phyloP scores from a whole-genome alignment of 768 basidiomycete genomes.

The Boletus rex-veris region DNA sequence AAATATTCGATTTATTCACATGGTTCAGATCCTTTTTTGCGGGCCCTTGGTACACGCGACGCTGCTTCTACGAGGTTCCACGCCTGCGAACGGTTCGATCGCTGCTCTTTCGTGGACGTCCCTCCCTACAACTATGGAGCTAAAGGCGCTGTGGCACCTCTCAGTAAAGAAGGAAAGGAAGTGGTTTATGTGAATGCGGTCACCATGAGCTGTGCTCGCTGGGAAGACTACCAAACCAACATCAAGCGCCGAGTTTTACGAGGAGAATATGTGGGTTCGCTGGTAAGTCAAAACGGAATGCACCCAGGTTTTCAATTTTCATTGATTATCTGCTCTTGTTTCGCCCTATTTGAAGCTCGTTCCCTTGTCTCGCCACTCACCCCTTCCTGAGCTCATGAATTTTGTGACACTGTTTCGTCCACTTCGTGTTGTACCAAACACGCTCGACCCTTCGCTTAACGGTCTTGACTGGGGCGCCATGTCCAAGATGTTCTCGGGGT shows the following conservation, averaged over 20 bases:
- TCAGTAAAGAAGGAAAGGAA: slow-evolving; percentile 44
- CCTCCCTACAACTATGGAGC: slow-evolving; percentile 19
- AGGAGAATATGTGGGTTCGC: slow-evolving; percentile 50
- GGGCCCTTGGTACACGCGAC: slow-evolving; percentile 58
- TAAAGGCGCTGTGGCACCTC: slow-evolving; percentile 17
- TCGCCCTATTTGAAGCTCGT: slow-evolving; percentile 50
- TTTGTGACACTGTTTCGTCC: slow-evolving; percentile 86
- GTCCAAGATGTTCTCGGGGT: slow-evolving; percentile 61
- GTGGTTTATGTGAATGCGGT: slow-evolving; percentile 88
- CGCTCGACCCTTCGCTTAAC: slow-evolving; percentile 48
- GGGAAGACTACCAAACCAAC: slow-evolving; percentile 47
- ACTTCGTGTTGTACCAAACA: slow-evolving; percentile 73
- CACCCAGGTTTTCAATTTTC: background rate
- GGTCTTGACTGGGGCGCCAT: slow-evolving; percentile 75
- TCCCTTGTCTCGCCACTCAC: slow-evolving; percentile 83
- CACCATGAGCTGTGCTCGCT: slow-evolving; percentile 56
- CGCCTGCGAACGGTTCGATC: slow-evolving; percentile 83
- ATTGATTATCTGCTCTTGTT: background rate
- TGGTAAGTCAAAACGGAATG: slow-evolving; percentile 46
- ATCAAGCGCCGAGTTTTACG: slow-evolving; percentile 39
- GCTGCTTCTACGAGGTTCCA: slow-evolving; percentile 75
- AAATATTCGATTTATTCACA: slow-evolving; percentile 66
- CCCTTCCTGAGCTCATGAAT: slow-evolving; percentile 77
- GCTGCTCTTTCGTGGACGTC: slow-evolving; percentile 62
- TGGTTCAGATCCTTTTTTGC: slow-evolving; percentile 58